Percentiles rank a stretch among this genome's conserved stretches.
Evolutionary conservation across 78 protist species (phyloP).

Genomic region (Dictyostelium brefeldianum): DNA sequence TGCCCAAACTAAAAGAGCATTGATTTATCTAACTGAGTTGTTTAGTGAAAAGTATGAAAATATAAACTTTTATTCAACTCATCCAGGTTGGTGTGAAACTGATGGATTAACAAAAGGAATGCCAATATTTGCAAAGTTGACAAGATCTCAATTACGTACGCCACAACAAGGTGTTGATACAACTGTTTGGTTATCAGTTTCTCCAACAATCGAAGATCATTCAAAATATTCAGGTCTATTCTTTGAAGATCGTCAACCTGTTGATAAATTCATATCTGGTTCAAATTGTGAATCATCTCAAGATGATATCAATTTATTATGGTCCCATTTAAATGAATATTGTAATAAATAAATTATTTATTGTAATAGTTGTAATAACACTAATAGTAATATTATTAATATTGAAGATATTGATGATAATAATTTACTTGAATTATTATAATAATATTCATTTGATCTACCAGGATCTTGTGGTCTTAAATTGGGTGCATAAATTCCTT

Average conservation of each 20-base stretch:
- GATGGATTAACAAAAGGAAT: conserved; percentile 21
- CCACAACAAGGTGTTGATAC: conserved; percentile 69
- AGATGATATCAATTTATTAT: conserved; percentile 27
- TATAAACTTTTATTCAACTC: conserved; percentile 53
- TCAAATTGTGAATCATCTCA: conserved; percentile 32
- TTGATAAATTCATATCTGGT: conserved; percentile 15
- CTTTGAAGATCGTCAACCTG: conserved; percentile 52
- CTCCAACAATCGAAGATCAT: conserved; percentile 38
- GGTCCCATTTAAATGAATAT: conserved; percentile 31
- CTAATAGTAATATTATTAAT: too few species aligned
- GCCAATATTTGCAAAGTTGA: conserved; percentile 35
- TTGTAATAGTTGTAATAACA: too few species aligned
- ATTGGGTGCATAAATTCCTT: neutral
- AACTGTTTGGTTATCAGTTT: conserved; percentile 42
- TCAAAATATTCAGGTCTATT: conserved; percentile 17
- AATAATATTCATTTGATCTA: neutral
- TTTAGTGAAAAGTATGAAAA: conserved; percentile 19
- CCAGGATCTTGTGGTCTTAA: neutral
- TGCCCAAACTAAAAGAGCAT: conserved; percentile 59
- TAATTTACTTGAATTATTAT: neutral
- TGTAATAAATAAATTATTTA: neutral
- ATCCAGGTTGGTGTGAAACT: conserved; percentile 60
- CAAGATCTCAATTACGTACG: conserved; percentile 21
- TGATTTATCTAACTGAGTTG: conserved; percentile 34
- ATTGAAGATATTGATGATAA: neutral